Base-by-base conservation (phyloP, 257 asterid species). In the Solanum clarkiae region DNA sequence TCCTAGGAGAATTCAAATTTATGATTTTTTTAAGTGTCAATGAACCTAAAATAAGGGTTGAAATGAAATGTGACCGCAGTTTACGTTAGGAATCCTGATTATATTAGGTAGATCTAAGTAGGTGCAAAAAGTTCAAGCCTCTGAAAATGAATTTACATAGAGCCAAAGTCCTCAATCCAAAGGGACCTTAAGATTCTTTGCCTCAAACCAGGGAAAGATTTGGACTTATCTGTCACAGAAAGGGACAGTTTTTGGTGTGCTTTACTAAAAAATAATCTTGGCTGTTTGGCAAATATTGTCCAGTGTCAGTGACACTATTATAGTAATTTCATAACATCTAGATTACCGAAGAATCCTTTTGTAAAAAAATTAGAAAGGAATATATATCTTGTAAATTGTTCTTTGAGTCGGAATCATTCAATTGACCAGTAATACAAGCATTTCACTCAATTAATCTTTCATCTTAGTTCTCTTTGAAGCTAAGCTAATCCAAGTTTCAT, bases 151-250 rank as follows among this genome's bases (percentile, higher is more conserved):
- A 72, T 45, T 49, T 22, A 26, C 63, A 51, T 16, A 51, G 10
- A 47, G 65, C 63, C 6, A 77, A 77, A 77, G 42, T n/a, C 17
- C 82, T 26, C 82, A 42, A 77, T 77, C 47, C 82, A 26, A 26
- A 26, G 65, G 82, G 82, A 77, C 65, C 82, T 47, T 18, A 77
- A 77, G 86, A 88, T 88, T 85, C 90, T 88, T 89, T 88, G 87
- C 92, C 89, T 82, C 80, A 87, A 86, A 81, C 29, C 57, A 83
- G 87, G 91, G 86, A 84, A 77, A 77, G 82, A 70, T 80, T 88
- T 94, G 90, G 95, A 87, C 88, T 90, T 87, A 82, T 92, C 86
- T 91, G 92, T 91, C 93, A 89, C 93, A 51, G 90, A 77, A 44
- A 74, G 66, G 47, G 49, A 79, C 80, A 40, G 42, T 26, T 63